Evolutionary conservation across 495 filamentous ascomycete species (phyloP).

Genomic region (Penicillium taxi): DNA sequence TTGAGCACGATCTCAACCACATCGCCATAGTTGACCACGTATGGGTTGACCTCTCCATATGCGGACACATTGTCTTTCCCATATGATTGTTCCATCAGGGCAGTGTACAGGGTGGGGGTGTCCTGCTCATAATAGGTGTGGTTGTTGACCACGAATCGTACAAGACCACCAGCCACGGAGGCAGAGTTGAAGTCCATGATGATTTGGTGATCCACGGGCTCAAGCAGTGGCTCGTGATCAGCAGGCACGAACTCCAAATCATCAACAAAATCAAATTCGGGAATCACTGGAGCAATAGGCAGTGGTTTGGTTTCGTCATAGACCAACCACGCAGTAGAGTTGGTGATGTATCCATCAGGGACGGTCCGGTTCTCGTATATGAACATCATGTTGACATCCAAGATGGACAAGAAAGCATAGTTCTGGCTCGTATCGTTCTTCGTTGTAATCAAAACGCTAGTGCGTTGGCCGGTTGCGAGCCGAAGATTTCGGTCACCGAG

Average conservation of each 20-base stretch:
- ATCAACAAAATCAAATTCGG: slow-evolving; percentile 40
- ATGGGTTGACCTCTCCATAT: slow-evolving; percentile 64
- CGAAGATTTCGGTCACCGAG: slow-evolving; percentile 54
- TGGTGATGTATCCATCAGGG: slow-evolving; percentile 42
- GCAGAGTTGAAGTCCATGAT: slow-evolving; percentile 37
- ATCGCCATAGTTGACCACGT: slow-evolving; percentile 57
- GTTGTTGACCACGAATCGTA: slow-evolving; percentile 68
- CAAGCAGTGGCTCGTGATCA: slow-evolving; percentile 35
- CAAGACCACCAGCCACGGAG: slow-evolving; percentile 32
- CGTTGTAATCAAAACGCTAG: slow-evolving; percentile 58
- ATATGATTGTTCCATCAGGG: slow-evolving; percentile 49
- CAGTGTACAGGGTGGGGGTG: slow-evolving; percentile 74
- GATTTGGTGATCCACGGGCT: slow-evolving; percentile 20
- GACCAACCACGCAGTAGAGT: slow-evolving; percentile 70
- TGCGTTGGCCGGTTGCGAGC: slow-evolving; percentile 59
- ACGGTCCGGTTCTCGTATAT: too few relatives aligned
- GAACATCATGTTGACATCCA: slow-evolving; percentile 26
- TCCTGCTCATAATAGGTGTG: slow-evolving; percentile 65
- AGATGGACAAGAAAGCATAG: slow-evolving; percentile 50
- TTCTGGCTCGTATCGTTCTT: slow-evolving; percentile 56
- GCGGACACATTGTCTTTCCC: slow-evolving; percentile 54
- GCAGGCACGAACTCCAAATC: slow-evolving; percentile 43
- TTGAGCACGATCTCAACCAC: slow-evolving; percentile 77
- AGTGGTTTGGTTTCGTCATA: slow-evolving; percentile 53
- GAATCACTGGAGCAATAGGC: slow-evolving; percentile 39